Percentiles rank a stretch among this genome's conserved stretches.
These are phyloP conservation scores for Alternaria consortialis DNA, from an alignment of 2,329 filamentous ascomycete species.

Conservation along the genomic window DNA sequence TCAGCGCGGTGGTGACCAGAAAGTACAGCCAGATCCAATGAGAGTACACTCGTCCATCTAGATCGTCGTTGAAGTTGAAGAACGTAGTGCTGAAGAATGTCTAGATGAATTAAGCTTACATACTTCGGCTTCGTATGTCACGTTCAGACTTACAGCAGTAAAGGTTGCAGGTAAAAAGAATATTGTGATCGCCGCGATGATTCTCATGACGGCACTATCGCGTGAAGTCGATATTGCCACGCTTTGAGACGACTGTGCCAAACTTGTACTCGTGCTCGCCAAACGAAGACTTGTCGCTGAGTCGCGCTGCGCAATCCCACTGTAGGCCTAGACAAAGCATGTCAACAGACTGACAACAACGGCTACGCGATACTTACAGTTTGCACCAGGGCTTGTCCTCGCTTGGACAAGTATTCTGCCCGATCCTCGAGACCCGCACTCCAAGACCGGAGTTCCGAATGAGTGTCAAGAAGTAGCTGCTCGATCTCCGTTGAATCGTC, in stretches of 20 bases:
- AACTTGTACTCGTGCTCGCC: conserved; percentile 11
- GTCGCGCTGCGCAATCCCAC: conserved; percentile 32
- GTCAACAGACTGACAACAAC: neutral
- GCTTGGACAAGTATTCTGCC: conserved; percentile 26
- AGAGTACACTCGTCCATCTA: conserved; percentile 21
- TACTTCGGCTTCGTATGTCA: too few relatives aligned
- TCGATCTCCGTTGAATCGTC: conserved; percentile 8
- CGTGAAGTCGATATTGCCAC: conserved; percentile 22
- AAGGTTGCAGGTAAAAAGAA: conserved; percentile 40
- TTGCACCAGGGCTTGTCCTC: conserved; percentile 27
- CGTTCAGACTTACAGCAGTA: conserved; percentile 23
- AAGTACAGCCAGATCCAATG: conserved; percentile 35
- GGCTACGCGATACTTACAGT: conserved; percentile 13
- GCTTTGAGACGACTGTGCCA: conserved; percentile 26
- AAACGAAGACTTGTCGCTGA: conserved; percentile 15
- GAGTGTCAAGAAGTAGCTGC: conserved; percentile 10
- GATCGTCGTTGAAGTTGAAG: conserved; percentile 25
- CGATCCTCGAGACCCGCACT: conserved; percentile 21
- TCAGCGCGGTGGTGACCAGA: conserved; percentile 23
- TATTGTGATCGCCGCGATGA: conserved; percentile 35
- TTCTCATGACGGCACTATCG: conserved; percentile 32
- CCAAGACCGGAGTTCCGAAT: conserved; percentile 19
- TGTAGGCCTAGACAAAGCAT: conserved; percentile 24
- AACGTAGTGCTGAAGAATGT: conserved; percentile 35
- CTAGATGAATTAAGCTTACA: conserved; percentile 2